These are phyloP conservation scores for Amylostereum areolatum DNA, from an alignment of 1,284 basidiomycete species.

Conservation along the genomic window DNA sequence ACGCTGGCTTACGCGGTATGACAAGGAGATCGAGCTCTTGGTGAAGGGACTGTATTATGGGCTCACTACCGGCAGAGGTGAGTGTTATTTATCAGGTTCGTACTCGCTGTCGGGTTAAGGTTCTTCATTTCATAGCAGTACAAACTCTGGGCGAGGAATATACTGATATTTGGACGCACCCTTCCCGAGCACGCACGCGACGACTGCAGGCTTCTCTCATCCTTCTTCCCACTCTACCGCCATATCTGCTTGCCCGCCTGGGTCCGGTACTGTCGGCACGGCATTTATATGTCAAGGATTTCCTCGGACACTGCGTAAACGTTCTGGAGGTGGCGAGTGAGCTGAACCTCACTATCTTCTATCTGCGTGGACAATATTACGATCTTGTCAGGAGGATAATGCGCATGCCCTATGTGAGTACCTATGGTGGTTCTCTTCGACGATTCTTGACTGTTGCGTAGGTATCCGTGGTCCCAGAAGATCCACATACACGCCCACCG, in stretches of 20 bases:
- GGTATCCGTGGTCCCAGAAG: slow-evolving; percentile 68
- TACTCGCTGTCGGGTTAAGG: slow-evolving; percentile 3
- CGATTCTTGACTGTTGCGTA: slow-evolving; percentile 22
- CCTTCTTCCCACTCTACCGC: slow-evolving; percentile 59
- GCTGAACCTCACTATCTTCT: slow-evolving; percentile 78
- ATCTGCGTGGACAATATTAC: slow-evolving; percentile 77
- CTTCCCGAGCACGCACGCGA: slow-evolving; percentile 37
- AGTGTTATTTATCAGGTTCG: slow-evolving; percentile 11
- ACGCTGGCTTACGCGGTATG: slow-evolving; percentile 77
- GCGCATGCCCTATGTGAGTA: slow-evolving; percentile 66
- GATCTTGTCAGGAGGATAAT: slow-evolving; percentile 68
- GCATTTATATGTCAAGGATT: slow-evolving; percentile 27
- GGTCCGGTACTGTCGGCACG: slow-evolving; percentile 28
- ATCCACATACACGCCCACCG: slow-evolving; percentile 67
- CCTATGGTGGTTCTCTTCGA: not conserved
- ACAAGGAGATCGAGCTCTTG: slow-evolving; percentile 71
- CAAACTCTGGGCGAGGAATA: slow-evolving; percentile 92
- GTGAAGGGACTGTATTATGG: slow-evolving; percentile 73
- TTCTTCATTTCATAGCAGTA: slow-evolving; percentile 38
- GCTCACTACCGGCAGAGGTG: slow-evolving; percentile 73
- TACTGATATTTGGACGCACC: slow-evolving; percentile 78
- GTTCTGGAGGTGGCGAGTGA: slow-evolving; percentile 55
- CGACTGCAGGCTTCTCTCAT: slow-evolving; percentile 49
- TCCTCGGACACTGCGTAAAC: slow-evolving; percentile 38
- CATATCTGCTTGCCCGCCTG: slow-evolving; percentile 53